phyloP scores from a whole-genome alignment of 2,329 filamentous ascomycete genomes.

The Penicillium nordicum region DNA sequence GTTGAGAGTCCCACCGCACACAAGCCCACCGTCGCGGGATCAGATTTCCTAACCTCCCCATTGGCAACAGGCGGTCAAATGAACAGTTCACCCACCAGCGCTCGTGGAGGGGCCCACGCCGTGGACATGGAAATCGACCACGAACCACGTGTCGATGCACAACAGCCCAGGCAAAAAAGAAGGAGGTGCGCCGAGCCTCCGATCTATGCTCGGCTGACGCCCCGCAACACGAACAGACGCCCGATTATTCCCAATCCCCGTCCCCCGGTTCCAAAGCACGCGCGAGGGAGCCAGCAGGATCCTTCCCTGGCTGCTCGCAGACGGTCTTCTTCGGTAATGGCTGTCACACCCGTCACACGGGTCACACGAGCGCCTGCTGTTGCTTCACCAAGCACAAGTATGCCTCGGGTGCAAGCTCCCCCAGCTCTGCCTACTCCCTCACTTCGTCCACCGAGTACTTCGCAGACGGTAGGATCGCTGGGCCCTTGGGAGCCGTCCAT shows the following conservation, averaged over 20 bases:
- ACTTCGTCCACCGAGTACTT: constrained; percentile 1
- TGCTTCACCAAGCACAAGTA: constrained; percentile 28
- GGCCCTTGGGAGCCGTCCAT: constrained; percentile 58
- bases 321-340: constrained; percentile 15
- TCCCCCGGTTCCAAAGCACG: constrained; percentile 34
- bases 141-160: constrained; percentile 23
- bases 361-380: constrained; percentile 16
- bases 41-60: constrained; percentile 15
- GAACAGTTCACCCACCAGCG: constrained; percentile 30
- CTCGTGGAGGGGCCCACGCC: constrained; percentile 16
- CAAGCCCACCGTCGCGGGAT: constrained; percentile 13
- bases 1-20: constrained; percentile 27
- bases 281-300: constrained; percentile 23
- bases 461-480: constrained; percentile 26
- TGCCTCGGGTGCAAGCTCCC: constrained; percentile 19
- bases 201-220: constrained; percentile 48
- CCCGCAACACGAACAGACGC: constrained; percentile 40
- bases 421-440: constrained; percentile 10
- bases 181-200: constrained; percentile 53
- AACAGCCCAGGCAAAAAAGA: constrained; percentile 48
- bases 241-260: constrained; percentile 41
- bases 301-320: constrained; percentile 21
- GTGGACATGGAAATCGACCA: constrained; percentile 27
- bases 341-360: constrained; percentile 14
- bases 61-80: constrained; percentile 18